Percentiles rank a stretch among this genome's conserved stretches.
Evolutionary conservation across 2,329 filamentous ascomycete species (phyloP).

Genomic region (Penicillium sp.): DNA sequence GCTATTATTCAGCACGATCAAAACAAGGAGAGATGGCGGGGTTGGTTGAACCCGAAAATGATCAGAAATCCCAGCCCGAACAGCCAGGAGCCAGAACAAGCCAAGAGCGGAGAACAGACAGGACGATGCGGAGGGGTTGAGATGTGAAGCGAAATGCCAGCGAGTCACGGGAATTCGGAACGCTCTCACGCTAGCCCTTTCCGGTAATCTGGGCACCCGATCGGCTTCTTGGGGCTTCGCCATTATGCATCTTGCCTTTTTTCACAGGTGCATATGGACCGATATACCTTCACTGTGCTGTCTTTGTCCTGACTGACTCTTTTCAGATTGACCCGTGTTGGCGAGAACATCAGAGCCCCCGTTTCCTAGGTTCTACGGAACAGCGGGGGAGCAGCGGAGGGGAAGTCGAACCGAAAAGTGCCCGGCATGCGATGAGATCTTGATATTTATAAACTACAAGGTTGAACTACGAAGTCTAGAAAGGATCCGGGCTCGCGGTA

Average conservation of each 20-base stretch:
- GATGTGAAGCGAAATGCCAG: constrained; percentile 26
- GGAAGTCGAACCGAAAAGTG: background rate
- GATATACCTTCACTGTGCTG: background rate
- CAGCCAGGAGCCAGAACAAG: constrained; percentile 7
- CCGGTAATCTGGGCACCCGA: constrained; percentile 22
- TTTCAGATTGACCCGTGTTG: background rate
- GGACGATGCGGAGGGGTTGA: constrained; percentile 23
- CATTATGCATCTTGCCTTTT: constrained; percentile 8
- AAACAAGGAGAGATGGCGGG: background rate
- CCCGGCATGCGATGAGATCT: background rate
- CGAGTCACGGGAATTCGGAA: constrained; percentile 28
- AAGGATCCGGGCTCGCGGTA: constrained; percentile 1
- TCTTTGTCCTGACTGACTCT: background rate
- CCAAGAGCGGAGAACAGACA: constrained; percentile 8
- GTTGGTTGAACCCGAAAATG: background rate
- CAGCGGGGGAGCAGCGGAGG: background rate
- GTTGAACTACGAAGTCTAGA: background rate
- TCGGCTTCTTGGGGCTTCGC: constrained; percentile 1
- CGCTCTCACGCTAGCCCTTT: constrained; percentile 18
- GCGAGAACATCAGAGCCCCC: background rate
- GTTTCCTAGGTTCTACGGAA: background rate
- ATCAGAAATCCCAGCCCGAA: background rate
- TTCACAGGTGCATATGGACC: background rate
- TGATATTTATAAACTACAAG: background rate
- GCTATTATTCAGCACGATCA: constrained; percentile 15